These are phyloP conservation scores for Oryza longistaminata DNA, from an alignment of 176 grass and related monocot species.

Conservation along the genomic window DNA sequence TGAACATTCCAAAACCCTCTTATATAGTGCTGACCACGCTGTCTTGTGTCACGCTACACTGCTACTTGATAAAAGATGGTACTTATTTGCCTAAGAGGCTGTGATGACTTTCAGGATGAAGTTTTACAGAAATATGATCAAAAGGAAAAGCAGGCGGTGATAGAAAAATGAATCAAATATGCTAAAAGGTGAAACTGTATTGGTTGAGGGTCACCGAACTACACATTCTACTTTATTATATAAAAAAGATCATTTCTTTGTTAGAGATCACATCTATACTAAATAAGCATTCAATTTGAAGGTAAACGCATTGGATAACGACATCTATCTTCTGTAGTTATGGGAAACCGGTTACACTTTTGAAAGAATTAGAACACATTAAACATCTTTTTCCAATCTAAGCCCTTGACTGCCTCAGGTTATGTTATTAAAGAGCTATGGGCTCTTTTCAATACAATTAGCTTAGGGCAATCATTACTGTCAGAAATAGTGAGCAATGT, in stretches of 20 bases:
- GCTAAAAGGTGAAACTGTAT: not conserved
- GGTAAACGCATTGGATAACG: not conserved
- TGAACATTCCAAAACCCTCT: constrained; percentile 7
- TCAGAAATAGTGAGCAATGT: not conserved
- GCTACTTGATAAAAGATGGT: constrained; percentile 8
- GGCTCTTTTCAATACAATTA: not conserved
- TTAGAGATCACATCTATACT: not conserved
- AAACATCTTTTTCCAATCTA: not conserved
- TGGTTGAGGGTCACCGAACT: not conserved
- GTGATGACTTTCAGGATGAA: not conserved
- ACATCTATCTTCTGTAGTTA: not conserved
- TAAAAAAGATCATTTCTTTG: not conserved
- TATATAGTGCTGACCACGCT: not conserved
- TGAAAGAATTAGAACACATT: not conserved
- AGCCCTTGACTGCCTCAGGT: not conserved
- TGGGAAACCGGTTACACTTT: not conserved
- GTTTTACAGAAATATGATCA: not conserved
- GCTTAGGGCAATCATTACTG: not conserved
- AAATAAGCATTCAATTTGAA: not conserved
- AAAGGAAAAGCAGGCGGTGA: not conserved
- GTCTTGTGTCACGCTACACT: too few species aligned
- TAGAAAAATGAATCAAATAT: not conserved
- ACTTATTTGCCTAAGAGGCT: not conserved
- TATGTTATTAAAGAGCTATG: not conserved
- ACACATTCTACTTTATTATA: not conserved